A percentile compares a stretch with the other conserved stretches of the same genome.
Evolutionary conservation across 2,329 filamentous ascomycete species (phyloP).

Genomic region (Phialophora tarda): DNA sequence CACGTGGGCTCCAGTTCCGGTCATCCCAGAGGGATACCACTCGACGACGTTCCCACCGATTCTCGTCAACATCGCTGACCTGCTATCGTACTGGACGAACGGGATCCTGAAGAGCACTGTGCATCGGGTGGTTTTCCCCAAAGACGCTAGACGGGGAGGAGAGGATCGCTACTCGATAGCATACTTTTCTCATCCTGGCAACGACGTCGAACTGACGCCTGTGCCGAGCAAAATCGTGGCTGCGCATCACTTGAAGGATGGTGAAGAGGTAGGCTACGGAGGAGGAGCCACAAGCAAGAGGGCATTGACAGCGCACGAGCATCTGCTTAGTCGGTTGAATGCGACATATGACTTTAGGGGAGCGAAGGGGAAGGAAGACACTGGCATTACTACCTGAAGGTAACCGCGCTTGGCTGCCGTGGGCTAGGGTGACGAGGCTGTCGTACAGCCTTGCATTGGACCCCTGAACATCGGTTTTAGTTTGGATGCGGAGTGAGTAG

Average conservation of each 20-base stretch:
- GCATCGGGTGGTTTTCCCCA: conserved; percentile 80
- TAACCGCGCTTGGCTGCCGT: not conserved
- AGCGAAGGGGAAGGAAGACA: conserved; percentile 24
- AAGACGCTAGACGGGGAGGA: conserved; percentile 47
- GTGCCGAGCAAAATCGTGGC: conserved; percentile 61
- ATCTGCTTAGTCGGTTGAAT: conserved; percentile 62
- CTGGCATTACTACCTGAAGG: conserved; percentile 3
- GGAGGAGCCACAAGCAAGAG: conserved; percentile 46
- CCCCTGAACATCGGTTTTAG: not conserved
- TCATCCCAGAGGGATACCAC: conserved; percentile 61
- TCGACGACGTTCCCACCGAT: conserved; percentile 67
- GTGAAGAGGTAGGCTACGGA: conserved; percentile 51
- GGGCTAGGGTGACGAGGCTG: not conserved
- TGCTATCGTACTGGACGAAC: conserved; percentile 86
- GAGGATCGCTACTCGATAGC: conserved; percentile 63
- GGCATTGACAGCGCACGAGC: conserved; percentile 63
- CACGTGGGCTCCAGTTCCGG: conserved; percentile 70
- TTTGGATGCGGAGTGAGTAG: not conserved
- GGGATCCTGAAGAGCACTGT: conserved; percentile 85
- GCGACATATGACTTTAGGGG: conserved; percentile 61
- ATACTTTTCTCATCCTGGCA: conserved; percentile 68
- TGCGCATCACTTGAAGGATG: conserved; percentile 41
- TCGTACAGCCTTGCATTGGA: conserved; percentile 8
- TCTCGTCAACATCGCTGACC: conserved; percentile 73
- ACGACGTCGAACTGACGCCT: conserved; percentile 59